A percentile compares a stretch with the other conserved stretches of the same genome.
These are phyloP conservation scores for Thermochaetoides dissita DNA, from an alignment of 2,329 filamentous ascomycete species.

Conservation along the genomic window DNA sequence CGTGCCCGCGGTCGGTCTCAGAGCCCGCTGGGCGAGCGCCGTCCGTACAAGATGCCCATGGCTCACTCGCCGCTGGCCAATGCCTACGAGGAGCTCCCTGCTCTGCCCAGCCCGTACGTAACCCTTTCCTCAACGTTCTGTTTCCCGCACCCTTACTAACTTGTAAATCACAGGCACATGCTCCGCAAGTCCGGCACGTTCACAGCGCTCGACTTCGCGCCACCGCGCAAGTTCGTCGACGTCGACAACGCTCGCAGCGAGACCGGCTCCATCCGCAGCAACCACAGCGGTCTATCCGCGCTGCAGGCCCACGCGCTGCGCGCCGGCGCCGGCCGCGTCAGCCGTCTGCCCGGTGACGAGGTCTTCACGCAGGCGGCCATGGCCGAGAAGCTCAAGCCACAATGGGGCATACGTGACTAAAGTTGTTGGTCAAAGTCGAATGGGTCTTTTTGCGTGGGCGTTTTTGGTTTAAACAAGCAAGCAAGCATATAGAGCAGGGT, in stretches of 20 bases:
- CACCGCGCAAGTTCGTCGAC: conserved; percentile 60
- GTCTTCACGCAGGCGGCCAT: conserved; percentile 66
- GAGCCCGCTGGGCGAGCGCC: conserved; percentile 48
- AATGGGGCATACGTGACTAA: conserved; percentile 38
- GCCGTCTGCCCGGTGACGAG: conserved; percentile 65
- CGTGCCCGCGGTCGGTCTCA: conserved; percentile 55
- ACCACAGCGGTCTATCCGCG: conserved; percentile 63
- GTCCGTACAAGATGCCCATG: conserved; percentile 62
- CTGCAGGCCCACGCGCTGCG: conserved; percentile 59
- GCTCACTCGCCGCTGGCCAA: conserved; percentile 68
- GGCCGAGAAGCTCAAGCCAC: conserved; percentile 43
- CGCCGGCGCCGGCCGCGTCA: conserved; percentile 72
- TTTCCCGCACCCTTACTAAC: not conserved
- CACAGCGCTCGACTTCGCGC: conserved; percentile 67
- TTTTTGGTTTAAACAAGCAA: not conserved
- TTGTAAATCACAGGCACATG: conserved; percentile 38
- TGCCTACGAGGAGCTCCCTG: conserved; percentile 72
- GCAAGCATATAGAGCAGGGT: not conserved
- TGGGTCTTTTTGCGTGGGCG: not conserved
- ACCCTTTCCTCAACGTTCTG: conserved; percentile 23
- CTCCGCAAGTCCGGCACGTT: conserved; percentile 68
- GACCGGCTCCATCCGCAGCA: conserved; percentile 55
- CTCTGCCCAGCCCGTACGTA: conserved; percentile 74
- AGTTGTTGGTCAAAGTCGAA: not conserved
- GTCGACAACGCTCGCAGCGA: conserved; percentile 43